Conservation (phyloP, 139 green algal species). For the Coelastrella sp. region DNA sequence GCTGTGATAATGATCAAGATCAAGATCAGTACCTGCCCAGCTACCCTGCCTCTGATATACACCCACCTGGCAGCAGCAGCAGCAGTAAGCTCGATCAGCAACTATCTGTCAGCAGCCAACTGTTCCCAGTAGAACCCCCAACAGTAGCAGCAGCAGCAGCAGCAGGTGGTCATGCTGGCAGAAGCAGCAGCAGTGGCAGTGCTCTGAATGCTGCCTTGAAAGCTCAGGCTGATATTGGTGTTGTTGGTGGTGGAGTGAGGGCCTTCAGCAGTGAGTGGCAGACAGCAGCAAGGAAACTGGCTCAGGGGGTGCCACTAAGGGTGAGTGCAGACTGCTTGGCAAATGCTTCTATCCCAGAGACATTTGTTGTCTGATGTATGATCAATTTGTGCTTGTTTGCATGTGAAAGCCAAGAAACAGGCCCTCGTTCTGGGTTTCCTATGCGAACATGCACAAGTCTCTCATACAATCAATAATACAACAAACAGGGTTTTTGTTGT, state of each 20-base stretch:
- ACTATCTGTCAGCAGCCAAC: neutral
- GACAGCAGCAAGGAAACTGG: neutral
- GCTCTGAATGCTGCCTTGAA: neutral
- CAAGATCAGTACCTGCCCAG: neutral
- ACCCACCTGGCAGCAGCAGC: neutral
- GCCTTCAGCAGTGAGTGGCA: constrained; percentile 26
- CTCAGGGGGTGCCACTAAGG: neutral
- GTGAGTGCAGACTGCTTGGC: neutral
- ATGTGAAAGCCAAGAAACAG: no score
- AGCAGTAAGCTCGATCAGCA: neutral
- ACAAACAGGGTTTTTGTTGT: no score
- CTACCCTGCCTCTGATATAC: neutral
- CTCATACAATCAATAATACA: no score
- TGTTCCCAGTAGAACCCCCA: neutral
- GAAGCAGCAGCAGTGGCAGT: constrained; percentile 23
- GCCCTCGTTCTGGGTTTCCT: no score
- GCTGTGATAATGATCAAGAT: neutral
- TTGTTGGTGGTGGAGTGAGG: neutral
- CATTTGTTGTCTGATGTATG: no score
- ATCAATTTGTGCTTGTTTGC: no score
- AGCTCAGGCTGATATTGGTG: constrained; percentile 1
- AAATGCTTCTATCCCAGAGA: neutral
- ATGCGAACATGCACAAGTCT: no score
- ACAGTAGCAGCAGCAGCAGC: constrained; percentile 33
- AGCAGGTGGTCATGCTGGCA: constrained; percentile 11